Evolutionary conservation across 306 rosid genomes (phyloP).

Genomic region (Gleditsia sinensis): DNA sequence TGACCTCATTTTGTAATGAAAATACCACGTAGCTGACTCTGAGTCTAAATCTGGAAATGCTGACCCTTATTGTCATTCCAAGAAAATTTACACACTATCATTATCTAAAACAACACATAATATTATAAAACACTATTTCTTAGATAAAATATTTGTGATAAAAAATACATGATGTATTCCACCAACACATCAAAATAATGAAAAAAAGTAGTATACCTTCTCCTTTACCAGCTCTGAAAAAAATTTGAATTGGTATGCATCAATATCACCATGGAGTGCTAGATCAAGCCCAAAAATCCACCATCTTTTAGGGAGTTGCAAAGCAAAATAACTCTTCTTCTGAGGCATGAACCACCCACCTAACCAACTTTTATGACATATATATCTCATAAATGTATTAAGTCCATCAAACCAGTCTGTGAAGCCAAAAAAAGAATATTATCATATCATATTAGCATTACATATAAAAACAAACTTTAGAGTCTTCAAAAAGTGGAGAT

Average conservation of each 20-base stretch:
- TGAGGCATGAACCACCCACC: conserved; percentile 99
- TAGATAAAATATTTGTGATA: neutral
- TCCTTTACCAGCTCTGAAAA: conserved; percentile 70
- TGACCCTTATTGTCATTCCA: neutral
- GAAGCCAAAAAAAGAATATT: conserved; percentile 32
- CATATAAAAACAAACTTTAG: conserved; percentile 2
- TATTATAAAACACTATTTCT: neutral
- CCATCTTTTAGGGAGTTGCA: conserved; percentile 94
- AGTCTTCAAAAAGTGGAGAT: neutral
- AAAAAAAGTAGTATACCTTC: conserved; percentile 58
- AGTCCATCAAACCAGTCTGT: conserved; percentile 99
- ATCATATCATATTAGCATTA: neutral
- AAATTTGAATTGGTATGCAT: conserved; percentile 97
- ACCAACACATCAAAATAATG: conserved; percentile 9
- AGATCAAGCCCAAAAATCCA: conserved; percentile 97
- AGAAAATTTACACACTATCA: neutral
- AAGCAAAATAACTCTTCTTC: conserved; percentile 94
- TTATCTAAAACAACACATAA: neutral
- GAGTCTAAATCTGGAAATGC: neutral
- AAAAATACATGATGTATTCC: conserved; percentile 12
- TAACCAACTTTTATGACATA: conserved; percentile 95
- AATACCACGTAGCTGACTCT: neutral
- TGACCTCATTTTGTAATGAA: neutral
- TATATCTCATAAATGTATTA: conserved; percentile 90
- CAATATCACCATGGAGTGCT: conserved; percentile 95